These are phyloP conservation scores for Astragalus membranaceus DNA, from an alignment of 306 rosid genomes.

Conservation along the genomic window DNA sequence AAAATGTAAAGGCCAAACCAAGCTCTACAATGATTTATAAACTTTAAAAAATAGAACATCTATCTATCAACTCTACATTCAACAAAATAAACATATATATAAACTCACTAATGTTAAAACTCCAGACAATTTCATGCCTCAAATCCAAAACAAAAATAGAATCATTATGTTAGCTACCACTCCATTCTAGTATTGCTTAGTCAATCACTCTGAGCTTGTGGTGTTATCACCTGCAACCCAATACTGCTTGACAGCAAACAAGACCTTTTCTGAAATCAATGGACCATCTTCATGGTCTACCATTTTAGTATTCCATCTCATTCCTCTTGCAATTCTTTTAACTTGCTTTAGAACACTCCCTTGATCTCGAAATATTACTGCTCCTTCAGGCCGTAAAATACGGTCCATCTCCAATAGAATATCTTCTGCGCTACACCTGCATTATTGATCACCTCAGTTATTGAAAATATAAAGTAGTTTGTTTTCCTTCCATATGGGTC, in stretches of 20 bases:
- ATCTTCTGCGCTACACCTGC: conserved; percentile 60
- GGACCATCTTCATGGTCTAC: conserved; percentile 90
- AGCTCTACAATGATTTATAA: background rate
- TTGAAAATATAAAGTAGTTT: background rate
- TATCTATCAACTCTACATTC: conserved; percentile 23
- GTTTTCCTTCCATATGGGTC: background rate
- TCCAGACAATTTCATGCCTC: conserved; percentile 2
- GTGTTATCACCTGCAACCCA: conserved; percentile 66
- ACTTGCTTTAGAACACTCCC: conserved; percentile 43
- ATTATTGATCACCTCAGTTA: conserved; percentile 21
- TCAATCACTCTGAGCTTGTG: conserved; percentile 29
- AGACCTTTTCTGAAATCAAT: conserved; percentile 50
- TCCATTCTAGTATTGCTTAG: background rate
- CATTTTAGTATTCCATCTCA: conserved; percentile 71
- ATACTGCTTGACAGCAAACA: conserved; percentile 71
- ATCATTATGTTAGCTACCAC: background rate
- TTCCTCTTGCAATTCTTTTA: conserved; percentile 51
- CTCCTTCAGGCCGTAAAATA: conserved; percentile 75
- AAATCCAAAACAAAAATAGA: conserved; percentile 4
- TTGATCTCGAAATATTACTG: conserved; percentile 70
- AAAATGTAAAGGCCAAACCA: background rate
- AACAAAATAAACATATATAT: background rate
- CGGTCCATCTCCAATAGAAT: conserved; percentile 84
- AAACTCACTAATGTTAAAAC: background rate
- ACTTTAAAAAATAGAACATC: conserved; percentile 11